A percentile compares a stretch with the other conserved stretches of the same genome.
Evolutionary conservation across 352 stramenopile species (phyloP).

Genomic region (Pythium dissimile): DNA sequence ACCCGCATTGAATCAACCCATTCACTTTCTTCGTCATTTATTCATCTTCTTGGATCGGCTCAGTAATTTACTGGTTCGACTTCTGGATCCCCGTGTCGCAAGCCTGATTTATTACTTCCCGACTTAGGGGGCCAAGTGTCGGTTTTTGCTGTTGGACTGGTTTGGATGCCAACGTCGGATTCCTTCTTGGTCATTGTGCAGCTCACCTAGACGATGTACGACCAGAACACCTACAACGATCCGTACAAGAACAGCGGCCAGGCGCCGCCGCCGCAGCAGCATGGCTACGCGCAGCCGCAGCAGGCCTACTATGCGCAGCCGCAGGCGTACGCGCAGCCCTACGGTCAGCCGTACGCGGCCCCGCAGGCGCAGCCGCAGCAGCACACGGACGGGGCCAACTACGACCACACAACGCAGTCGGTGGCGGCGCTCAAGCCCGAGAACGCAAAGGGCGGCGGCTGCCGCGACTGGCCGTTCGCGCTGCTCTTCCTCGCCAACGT

Average conservation of each 20-base stretch:
- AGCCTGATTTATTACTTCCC: background rate
- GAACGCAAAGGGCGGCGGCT: constrained; percentile 29
- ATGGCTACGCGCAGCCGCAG: constrained; percentile 18
- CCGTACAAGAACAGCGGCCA: constrained; percentile 25
- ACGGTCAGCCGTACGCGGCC: constrained; percentile 18
- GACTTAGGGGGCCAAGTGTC: background rate
- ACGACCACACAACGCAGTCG: constrained; percentile 33
- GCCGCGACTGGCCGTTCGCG: constrained; percentile 77
- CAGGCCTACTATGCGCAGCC: too few relatives aligned
- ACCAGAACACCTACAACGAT: constrained; percentile 29
- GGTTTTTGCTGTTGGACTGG: background rate
- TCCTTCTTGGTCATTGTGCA: background rate
- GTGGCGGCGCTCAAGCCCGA: constrained; percentile 71
- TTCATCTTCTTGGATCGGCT: too few relatives aligned
- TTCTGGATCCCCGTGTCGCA: background rate
- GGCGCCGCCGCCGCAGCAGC: constrained; percentile 4
- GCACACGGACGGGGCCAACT: constrained; percentile 18
- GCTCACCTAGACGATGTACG: constrained; percentile 26
- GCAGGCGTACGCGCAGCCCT: constrained; percentile 11
- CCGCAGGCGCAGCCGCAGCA: constrained; percentile 20
- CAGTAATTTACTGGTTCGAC: too few relatives aligned
- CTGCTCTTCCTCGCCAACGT: constrained; percentile 79
- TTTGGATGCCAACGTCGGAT: background rate
- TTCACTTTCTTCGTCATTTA: too few relatives aligned
- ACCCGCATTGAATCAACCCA: too few relatives aligned